Conservation (phyloP, 257 asterid species). For the Handroanthus guayacan region DNA sequence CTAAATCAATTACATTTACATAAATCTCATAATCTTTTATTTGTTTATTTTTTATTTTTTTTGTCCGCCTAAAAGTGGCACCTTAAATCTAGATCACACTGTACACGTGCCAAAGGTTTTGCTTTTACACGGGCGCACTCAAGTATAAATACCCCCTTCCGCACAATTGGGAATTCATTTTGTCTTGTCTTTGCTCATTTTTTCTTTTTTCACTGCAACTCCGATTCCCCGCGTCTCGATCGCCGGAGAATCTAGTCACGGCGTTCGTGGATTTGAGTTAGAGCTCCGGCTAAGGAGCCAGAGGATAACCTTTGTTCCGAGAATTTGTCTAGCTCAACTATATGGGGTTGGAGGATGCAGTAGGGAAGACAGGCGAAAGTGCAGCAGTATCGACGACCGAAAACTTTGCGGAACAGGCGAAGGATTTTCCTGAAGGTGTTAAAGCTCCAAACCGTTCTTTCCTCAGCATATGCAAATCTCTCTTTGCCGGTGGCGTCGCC, state of each 20-base stretch:
- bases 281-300: not conserved
- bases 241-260: constrained; percentile 30
- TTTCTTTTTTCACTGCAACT: not conserved
- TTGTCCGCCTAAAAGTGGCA: no score
- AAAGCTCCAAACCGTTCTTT: constrained; percentile 40
- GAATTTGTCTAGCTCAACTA: not conserved
- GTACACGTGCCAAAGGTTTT: not conserved
- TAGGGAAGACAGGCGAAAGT: constrained; percentile 48
- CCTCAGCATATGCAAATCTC: constrained; percentile 63
- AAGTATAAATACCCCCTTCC: not conserved
- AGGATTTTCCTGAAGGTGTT: constrained; percentile 49
- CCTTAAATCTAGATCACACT: not conserved
- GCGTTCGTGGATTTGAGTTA: constrained; percentile 5
- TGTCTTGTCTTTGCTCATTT: not conserved
- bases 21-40: no score
- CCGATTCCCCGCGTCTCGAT: constrained; percentile 10
- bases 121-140: not conserved
- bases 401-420: constrained; percentile 68
- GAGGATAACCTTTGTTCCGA: not conserved
- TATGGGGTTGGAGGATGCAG: constrained; percentile 76
- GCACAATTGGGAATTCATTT: not conserved
- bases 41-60: no score
- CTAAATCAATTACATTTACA: not conserved
- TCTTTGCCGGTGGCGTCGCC: constrained; percentile 72
- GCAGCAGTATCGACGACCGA: constrained; percentile 66